Evolutionary conservation across 768 basidiomycete species (phyloP).

Genomic region (Boletus pseudopeckii): DNA sequence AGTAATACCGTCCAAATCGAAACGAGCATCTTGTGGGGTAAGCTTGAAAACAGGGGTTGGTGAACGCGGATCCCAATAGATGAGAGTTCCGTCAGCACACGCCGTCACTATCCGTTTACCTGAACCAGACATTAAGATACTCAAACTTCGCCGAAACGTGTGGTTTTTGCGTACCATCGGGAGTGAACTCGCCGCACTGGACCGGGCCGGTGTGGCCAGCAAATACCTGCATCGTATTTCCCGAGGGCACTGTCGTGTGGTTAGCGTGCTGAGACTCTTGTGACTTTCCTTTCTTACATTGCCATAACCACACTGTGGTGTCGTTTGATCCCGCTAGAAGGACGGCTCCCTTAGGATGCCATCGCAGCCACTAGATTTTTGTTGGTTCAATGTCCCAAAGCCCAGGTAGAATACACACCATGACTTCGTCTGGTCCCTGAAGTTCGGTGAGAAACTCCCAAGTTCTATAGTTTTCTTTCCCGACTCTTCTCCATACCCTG

Average conservation of each 20-base stretch:
- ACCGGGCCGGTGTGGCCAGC: constrained; percentile 84
- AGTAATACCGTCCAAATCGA: constrained; percentile 81
- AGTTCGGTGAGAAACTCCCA: constrained; percentile 97
- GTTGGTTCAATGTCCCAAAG: background rate
- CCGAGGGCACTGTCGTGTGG: constrained; percentile 73
- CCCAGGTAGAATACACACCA: constrained; percentile 52
- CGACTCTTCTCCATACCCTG: constrained; percentile 85
- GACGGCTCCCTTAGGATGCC: constrained; percentile 93
- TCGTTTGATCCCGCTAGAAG: constrained; percentile 92
- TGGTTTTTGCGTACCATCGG: constrained; percentile 58
- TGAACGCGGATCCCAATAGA: constrained; percentile 89
- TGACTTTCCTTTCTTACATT: constrained; percentile 54
- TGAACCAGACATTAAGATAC: constrained; percentile 24
- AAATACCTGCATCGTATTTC: constrained; percentile 94
- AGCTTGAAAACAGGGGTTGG: constrained; percentile 81
- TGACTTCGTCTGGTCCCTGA: constrained; percentile 93
- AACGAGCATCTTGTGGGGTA: constrained; percentile 63
- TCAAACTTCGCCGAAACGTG: background rate
- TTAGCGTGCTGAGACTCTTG: background rate
- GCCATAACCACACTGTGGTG: constrained; percentile 95
- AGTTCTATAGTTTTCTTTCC: constrained; percentile 62
- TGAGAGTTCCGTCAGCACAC: constrained; percentile 74
- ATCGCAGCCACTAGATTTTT: constrained; percentile 72
- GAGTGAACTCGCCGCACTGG: constrained; percentile 87
- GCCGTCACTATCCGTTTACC: constrained; percentile 90